These are phyloP conservation scores for Fusarium sp. DNA, from an alignment of 2,329 filamentous ascomycete genomes.

Conservation along the genomic window DNA sequence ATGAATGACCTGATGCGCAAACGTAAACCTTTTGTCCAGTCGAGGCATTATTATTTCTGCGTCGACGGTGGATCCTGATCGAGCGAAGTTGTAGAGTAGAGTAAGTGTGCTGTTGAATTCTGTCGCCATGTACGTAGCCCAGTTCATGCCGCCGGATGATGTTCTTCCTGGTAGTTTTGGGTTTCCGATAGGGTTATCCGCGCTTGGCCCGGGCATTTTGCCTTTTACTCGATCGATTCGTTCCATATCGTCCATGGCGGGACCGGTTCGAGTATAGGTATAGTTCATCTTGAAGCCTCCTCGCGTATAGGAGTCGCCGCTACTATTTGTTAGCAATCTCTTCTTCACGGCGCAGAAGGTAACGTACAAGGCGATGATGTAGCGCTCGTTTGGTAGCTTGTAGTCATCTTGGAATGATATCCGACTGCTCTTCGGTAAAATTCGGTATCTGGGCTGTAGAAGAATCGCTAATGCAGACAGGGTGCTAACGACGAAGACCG, in stretches of 20 bases:
- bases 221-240: neutral
- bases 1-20: conserved; percentile 3
- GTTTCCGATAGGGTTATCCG: neutral
- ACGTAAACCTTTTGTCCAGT: neutral
- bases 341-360: accelerated
- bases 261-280: neutral
- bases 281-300: neutral
- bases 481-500: neutral
- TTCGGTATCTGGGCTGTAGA: neutral
- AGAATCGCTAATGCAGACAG: neutral
- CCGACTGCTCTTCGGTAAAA: neutral
- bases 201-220: neutral
- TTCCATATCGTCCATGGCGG: neutral
- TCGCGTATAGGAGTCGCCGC: neutral
- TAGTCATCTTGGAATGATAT: neutral
- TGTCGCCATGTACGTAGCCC: neutral
- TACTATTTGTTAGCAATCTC: accelerated
- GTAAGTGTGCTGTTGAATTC: conserved; percentile 11
- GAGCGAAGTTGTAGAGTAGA: conserved; percentile 6
- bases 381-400: neutral
- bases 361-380: neutral
- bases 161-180: neutral
- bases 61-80: neutral
- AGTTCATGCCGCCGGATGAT: conserved; percentile 3
- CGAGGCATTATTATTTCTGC: neutral